phyloP scores from a whole-genome alignment of 805 yeast genomes.

The Tetrapisispora nanseiensis region DNA sequence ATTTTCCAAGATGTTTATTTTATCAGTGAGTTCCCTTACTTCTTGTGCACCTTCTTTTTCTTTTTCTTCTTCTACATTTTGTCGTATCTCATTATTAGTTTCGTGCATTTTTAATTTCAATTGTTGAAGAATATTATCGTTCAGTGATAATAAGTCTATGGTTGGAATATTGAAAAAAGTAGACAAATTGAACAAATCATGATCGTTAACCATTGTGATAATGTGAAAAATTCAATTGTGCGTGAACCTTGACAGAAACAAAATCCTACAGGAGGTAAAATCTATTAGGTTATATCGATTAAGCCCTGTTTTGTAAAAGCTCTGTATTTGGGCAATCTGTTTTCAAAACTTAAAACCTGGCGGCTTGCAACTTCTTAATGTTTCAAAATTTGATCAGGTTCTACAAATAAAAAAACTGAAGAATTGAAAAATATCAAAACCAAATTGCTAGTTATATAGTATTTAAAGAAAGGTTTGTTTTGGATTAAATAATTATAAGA shows the following conservation, averaged over 20 bases:
- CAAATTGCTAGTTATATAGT: no score
- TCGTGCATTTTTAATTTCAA: not conserved
- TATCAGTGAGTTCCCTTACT: not conserved
- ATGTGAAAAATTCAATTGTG: not conserved
- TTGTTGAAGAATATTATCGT: not conserved
- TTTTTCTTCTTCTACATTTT: not conserved
- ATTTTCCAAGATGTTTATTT: not conserved
- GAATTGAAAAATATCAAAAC: no score
- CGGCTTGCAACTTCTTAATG: no score
- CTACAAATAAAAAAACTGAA: no score
- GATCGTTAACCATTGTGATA: not conserved
- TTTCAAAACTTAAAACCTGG: no score
- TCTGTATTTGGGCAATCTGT: no score
- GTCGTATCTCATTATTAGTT: not conserved
- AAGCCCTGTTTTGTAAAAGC: no score
- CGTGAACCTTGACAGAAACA: not conserved
- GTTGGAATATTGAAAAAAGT: not conserved
- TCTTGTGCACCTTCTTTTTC: not conserved
- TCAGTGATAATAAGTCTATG: not conserved
- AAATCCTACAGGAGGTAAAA: no score
- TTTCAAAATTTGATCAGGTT: no score
- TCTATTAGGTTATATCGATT: no score
- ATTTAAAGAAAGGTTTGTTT: no score
- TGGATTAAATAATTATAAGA: no score
- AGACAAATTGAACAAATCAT: conserved; percentile 1